Evolutionary conservation across 2,329 filamentous ascomycete genomes (phyloP).

Genomic region (Alternaria sp.): DNA sequence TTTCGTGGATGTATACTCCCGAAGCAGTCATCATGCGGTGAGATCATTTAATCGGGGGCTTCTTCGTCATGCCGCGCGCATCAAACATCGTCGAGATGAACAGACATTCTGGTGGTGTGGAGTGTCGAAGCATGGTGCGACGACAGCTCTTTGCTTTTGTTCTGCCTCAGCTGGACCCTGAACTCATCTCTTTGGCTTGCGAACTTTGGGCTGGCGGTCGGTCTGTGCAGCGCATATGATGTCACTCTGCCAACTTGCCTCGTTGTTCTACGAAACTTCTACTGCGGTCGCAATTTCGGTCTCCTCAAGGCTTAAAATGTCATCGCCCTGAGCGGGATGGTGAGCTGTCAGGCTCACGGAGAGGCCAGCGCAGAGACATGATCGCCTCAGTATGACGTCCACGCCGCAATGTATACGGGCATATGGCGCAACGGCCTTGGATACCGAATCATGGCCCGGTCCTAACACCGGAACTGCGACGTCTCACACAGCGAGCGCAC

Average conservation of each 20-base stretch:
- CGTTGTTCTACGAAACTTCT: neutral
- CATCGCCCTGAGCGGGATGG: slow-evolving; percentile 16
- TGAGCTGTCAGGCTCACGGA: slow-evolving; percentile 36
- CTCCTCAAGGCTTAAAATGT: neutral
- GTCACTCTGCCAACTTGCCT: slow-evolving; percentile 25
- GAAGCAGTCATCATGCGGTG: slow-evolving; percentile 5
- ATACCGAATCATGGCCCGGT: slow-evolving; percentile 7
- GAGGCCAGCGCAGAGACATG: slow-evolving; percentile 30
- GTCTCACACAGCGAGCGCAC: slow-evolving; percentile 4
- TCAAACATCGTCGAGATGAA: slow-evolving; percentile 5
- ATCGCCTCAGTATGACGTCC: slow-evolving; percentile 21
- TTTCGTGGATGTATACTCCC: neutral
- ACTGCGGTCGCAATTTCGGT: neutral
- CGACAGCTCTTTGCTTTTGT: slow-evolving; percentile 21
- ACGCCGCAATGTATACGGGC: slow-evolving; percentile 5
- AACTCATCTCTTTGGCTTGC: slow-evolving; percentile 15
- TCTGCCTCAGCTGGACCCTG: slow-evolving; percentile 19
- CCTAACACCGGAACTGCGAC: neutral
- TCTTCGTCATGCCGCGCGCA: slow-evolving; percentile 1
- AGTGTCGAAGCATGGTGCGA: slow-evolving; percentile 25
- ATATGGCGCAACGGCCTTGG: slow-evolving; percentile 2
- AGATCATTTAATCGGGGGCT: slow-evolving; percentile 10
- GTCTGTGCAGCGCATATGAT: slow-evolving; percentile 31
- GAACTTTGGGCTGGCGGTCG: slow-evolving; percentile 1
- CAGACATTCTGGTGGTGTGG: slow-evolving; percentile 1